A percentile compares a stretch with the other conserved stretches of the same genome.
These are phyloP conservation scores for Ogataea naganishii DNA, from an alignment of 805 yeast genomes.

Conservation along the genomic window DNA sequence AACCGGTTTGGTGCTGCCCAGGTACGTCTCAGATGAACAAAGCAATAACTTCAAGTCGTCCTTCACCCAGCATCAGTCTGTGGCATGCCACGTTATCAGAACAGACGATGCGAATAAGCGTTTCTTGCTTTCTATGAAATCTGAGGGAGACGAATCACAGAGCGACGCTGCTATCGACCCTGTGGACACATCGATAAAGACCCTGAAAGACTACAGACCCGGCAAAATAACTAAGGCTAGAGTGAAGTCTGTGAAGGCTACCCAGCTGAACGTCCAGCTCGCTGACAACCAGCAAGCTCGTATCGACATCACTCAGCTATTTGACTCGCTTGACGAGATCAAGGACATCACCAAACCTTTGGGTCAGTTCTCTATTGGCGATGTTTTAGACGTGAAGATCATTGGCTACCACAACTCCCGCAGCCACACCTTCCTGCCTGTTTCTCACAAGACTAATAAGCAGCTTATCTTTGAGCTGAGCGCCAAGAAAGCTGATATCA, in stretches of 20 bases:
- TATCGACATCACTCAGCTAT: slow-evolving; percentile 66
- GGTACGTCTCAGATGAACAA: slow-evolving; percentile 50
- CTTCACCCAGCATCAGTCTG: slow-evolving; percentile 62
- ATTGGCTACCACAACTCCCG: slow-evolving; percentile 72
- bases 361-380: slow-evolving; percentile 47
- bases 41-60: slow-evolving; percentile 43
- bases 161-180: slow-evolving; percentile 41
- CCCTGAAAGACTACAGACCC: slow-evolving; percentile 41
- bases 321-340: slow-evolving; percentile 44
- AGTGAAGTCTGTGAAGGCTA: slow-evolving; percentile 55
- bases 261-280: slow-evolving; percentile 66
- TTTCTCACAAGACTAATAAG: slow-evolving; percentile 48
- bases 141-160: slow-evolving; percentile 12
- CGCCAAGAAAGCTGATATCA: slow-evolving; percentile 34
- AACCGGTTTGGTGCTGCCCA: slow-evolving; percentile 76
- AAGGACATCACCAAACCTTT: slow-evolving; percentile 52
- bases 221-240: slow-evolving; percentile 57
- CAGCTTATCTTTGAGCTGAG: slow-evolving; percentile 59
- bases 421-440: slow-evolving; percentile 58
- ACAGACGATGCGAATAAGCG: slow-evolving; percentile 63
- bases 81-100: slow-evolving; percentile 56
- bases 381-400: slow-evolving; percentile 50
- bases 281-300: slow-evolving; percentile 78
- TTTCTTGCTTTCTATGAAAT: slow-evolving; percentile 57
- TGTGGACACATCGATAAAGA: slow-evolving; percentile 43